Evolutionary conservation across 2,329 filamentous ascomycete genomes (phyloP).

Genomic region (Microascus cirrosus): DNA sequence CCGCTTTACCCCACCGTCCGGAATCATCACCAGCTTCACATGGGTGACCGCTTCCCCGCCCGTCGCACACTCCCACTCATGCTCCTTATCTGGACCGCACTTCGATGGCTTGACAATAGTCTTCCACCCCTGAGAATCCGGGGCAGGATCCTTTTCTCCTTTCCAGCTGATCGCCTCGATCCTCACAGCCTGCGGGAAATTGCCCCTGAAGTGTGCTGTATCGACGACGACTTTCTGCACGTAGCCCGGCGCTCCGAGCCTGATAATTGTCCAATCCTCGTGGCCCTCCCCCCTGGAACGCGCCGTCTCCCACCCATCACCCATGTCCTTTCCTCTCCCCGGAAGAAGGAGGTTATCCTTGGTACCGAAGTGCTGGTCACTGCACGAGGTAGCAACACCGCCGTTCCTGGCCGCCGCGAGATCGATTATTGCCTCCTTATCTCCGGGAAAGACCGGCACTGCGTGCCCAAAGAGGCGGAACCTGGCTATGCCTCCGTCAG

Average conservation of each 20-base stretch:
- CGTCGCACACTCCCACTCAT: slow-evolving; percentile 47
- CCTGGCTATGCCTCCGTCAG: slow-evolving; percentile 72
- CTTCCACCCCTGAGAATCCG: slow-evolving; percentile 50
- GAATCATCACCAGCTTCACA: slow-evolving; percentile 85
- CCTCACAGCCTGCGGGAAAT: slow-evolving; percentile 68
- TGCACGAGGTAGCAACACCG: slow-evolving; percentile 63
- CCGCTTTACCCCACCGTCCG: slow-evolving; percentile 86
- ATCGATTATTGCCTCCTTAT: slow-evolving; percentile 56
- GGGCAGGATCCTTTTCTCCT: slow-evolving; percentile 39
- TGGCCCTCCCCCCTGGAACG: slow-evolving; percentile 61
- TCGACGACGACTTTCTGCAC: slow-evolving; percentile 62
- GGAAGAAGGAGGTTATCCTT: slow-evolving; percentile 73
- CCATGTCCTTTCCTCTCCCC: slow-evolving; percentile 73
- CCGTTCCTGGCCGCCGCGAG: slow-evolving; percentile 71
- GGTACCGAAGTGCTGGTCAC: slow-evolving; percentile 75
- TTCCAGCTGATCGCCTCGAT: slow-evolving; percentile 51
- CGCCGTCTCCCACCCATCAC: slow-evolving; percentile 79
- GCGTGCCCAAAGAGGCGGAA: slow-evolving; percentile 70
- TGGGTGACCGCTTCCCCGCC: slow-evolving; percentile 49
- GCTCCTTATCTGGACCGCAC: slow-evolving; percentile 62
- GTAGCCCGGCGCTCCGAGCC: slow-evolving; percentile 54
- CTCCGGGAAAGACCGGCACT: slow-evolving; percentile 62
- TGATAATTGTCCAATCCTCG: slow-evolving; percentile 71
- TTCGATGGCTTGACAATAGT: slow-evolving; percentile 56
- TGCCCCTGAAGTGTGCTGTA: slow-evolving; percentile 74